phyloP scores from a whole-genome alignment of 768 basidiomycete species.

The Trametes villosa region DNA sequence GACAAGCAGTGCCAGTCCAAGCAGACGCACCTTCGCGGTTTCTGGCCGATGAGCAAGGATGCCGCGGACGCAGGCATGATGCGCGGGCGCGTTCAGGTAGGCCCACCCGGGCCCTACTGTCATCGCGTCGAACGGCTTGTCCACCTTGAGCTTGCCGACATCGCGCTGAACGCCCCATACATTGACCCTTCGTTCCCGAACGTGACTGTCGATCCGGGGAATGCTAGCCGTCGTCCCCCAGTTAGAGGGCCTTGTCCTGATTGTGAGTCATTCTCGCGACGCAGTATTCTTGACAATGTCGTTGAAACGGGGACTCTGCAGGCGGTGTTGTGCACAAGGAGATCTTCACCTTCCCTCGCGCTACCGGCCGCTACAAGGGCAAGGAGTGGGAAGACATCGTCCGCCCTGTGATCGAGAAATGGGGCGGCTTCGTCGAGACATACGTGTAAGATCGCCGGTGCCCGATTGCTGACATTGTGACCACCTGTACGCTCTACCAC shows the following conservation, averaged over 20 bases:
- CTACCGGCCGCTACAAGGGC: slow-evolving; percentile 58
- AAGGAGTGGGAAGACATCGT: slow-evolving; percentile 79
- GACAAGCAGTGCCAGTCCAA: slow-evolving; percentile 80
- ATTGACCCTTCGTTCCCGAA: slow-evolving; percentile 54
- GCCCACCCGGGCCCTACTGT: slow-evolving; percentile 64
- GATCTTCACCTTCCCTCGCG: slow-evolving; percentile 74
- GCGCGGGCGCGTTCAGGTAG: slow-evolving; percentile 67
- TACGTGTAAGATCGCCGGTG: slow-evolving; percentile 23
- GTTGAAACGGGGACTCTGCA: slow-evolving; percentile 27
- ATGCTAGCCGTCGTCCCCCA: slow-evolving; percentile 10
- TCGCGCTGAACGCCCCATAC: slow-evolving; percentile 62
- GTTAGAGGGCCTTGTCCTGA: slow-evolving; percentile 43
- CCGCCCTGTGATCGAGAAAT: slow-evolving; percentile 75
- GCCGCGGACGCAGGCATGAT: slow-evolving; percentile 51
- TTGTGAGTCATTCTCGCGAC: slow-evolving; percentile 42
- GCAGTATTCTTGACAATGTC: slow-evolving; percentile 1
- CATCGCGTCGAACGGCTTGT: slow-evolving; percentile 80
- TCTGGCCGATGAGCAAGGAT: slow-evolving; percentile 65
- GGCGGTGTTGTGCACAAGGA: slow-evolving; percentile 71
- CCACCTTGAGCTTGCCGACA: slow-evolving; percentile 79
- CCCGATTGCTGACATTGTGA: not conserved
- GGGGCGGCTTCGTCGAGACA: slow-evolving; percentile 65
- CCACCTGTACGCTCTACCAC: slow-evolving; percentile 4
- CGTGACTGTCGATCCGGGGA: slow-evolving; percentile 24
- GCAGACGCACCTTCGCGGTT: slow-evolving; percentile 72